Base-by-base conservation (phyloP, 2,329 filamentous ascomycete species). In the Clarireedia monteithiana region DNA sequence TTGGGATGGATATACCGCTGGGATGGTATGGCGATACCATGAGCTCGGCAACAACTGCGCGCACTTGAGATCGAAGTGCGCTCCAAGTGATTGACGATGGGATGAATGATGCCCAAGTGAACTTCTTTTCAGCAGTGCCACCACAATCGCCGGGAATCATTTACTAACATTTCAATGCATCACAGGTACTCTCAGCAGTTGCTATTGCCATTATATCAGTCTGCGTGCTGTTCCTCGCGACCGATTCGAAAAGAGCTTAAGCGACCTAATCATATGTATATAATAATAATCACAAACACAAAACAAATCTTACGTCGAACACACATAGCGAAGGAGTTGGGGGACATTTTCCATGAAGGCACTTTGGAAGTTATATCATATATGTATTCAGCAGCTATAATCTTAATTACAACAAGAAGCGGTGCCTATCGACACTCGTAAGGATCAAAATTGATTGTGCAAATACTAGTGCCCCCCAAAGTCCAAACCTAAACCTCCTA, bases 181-280 rank as follows among this genome's bases (percentile, higher is more conserved):
- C 17, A 17, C 52, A 86, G 84, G 74, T 86, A 24, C 80, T 89
- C 64, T 80, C 76, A 2, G 70, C 82, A 4, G 77, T 88, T 27
- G 80, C 85, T 3, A 65, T 79, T 7, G 77, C 76, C 38, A 89
- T 89, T 59, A 74, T 88, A 27, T 83, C 77, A 6, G 82, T 85
- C 7, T 88, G 85, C 63, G 69, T 88, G 1, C 71, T 87, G 10
- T 75, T 89, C 3, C 68, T 89, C 4, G 70, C 71, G 17, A 75
- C 73, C 9, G 71, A 74, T 57, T 64, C 68, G 14, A 62, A 68
- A 51, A 56, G 63, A 47, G 34, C 14, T 50, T 53, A 70, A 20
- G 12, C 2, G 9, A 17, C 17, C 17, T 44, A 14, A 20, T 2
- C 17, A 17, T 44, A 6, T 4, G 6, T 12, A 42, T 42, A 44